phyloP scores from a whole-genome alignment of 2,329 filamentous ascomycete species.

The Sporothrix brunneoviolacea region DNA sequence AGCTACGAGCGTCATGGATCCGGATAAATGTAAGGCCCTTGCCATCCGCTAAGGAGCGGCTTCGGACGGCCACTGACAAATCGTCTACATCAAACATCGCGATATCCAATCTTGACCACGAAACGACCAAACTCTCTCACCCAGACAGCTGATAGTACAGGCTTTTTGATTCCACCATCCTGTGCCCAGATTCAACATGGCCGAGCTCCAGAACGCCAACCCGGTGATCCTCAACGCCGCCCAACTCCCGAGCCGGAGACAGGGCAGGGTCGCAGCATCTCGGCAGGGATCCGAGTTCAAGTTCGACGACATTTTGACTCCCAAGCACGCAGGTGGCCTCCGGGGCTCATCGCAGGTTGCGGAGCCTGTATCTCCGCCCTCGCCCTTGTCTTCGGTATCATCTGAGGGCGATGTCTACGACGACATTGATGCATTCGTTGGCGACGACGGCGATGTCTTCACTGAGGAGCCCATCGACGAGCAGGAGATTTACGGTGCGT shows the following conservation, averaged over 20 bases:
- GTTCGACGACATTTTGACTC: constrained; percentile 41
- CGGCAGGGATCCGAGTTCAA: constrained; percentile 42
- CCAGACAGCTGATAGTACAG: no score
- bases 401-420: constrained; percentile 23
- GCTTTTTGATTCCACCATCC: no score
- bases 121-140: not conserved
- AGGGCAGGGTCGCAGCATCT: no score
- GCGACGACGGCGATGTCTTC: constrained; percentile 44
- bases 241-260: constrained; percentile 81
- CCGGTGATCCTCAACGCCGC: constrained; percentile 84
- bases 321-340: constrained; percentile 29
- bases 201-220: constrained; percentile 69
- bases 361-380: constrained; percentile 11
- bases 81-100: no score
- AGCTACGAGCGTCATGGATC: no score
- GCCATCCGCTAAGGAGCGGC: not conserved
- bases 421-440: constrained; percentile 10
- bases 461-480: constrained; percentile 82
- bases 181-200: constrained; percentile 27
- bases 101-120: not conserved
- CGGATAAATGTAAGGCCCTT: constrained; percentile 7
- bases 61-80: constrained; percentile 2
- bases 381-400: constrained; percentile 31
- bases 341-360: constrained; percentile 21
- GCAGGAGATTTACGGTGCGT: constrained; percentile 87